phyloP scores from a whole-genome alignment of 306 rosid species.

The Acacia crassicarpa region DNA sequence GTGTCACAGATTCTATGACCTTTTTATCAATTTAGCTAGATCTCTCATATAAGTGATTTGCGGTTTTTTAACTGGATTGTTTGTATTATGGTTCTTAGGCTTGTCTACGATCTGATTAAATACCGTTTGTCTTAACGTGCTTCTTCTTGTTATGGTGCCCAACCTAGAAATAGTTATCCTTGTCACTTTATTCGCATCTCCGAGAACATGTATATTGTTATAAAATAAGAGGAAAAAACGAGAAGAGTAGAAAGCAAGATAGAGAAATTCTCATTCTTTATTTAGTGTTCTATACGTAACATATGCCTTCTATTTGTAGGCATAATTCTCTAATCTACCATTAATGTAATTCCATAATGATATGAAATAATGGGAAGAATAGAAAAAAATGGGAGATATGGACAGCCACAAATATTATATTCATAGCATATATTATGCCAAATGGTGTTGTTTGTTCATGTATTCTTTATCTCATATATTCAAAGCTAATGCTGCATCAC shows the following conservation, averaged over 20 bases:
- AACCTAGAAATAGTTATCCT: background rate
- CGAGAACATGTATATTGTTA: background rate
- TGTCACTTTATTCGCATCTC: background rate
- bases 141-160: slow-evolving; percentile 10
- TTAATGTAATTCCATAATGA: no score
- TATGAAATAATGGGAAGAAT: no score
- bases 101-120: slow-evolving; percentile 13
- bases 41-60: background rate
- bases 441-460: background rate
- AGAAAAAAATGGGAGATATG: no score
- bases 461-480: background rate
- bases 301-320: no score
- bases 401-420: no score
- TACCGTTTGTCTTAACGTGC: background rate
- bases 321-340: no score
- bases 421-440: background rate
- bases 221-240: no score
- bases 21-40: background rate
- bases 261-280: no score
- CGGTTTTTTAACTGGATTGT: slow-evolving; percentile 6
- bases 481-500: background rate
- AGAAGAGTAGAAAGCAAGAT: no score
- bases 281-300: no score
- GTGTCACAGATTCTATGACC: background rate
- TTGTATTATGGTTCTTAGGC: background rate